phyloP scores from a whole-genome alignment of 192 early-diverging fungal species.

The Obelidium mucronatum region DNA sequence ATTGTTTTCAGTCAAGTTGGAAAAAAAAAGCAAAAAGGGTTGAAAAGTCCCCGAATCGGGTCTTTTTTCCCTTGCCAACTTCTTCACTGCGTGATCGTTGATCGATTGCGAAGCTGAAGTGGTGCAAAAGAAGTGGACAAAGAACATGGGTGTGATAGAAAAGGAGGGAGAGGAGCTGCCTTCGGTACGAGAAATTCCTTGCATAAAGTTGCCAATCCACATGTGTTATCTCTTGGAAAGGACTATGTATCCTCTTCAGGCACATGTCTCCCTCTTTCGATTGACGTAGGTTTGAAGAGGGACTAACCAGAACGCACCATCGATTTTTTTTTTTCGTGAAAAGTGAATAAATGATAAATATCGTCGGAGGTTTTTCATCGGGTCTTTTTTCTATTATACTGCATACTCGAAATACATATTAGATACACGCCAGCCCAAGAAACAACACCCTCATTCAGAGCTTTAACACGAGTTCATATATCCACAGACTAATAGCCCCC shows the following conservation, averaged over 20 bases:
- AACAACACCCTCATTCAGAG: too few relatives aligned
- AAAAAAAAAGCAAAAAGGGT: neutral
- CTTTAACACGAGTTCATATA: constrained; percentile 83
- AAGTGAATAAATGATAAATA: too few relatives aligned
- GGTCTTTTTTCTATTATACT: too few relatives aligned
- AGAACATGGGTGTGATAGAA: too few relatives aligned
- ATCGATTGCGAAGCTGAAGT: too few relatives aligned
- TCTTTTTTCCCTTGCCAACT: neutral
- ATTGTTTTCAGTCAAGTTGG: neutral
- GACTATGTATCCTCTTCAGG: neutral
- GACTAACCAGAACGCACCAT: neutral
- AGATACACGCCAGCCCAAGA: too few relatives aligned
- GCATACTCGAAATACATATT: too few relatives aligned
- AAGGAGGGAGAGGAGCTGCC: neutral
- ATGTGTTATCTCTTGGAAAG: neutral
- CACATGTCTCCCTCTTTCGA: neutral
- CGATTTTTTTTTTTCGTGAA: too few relatives aligned
- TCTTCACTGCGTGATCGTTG: too few relatives aligned
- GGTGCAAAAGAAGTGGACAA: too few relatives aligned
- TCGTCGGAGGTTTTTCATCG: too few relatives aligned
- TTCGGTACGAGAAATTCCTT: neutral
- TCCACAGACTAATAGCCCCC: constrained; percentile 84
- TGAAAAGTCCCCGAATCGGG: neutral
- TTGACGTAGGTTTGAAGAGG: neutral
- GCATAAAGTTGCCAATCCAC: neutral